Evolutionary conservation across 2,329 filamentous ascomycete genomes (phyloP), one percentile per base, ranked within the genome.

Genomic region (Hymenoscyphus salicellus): DNA sequence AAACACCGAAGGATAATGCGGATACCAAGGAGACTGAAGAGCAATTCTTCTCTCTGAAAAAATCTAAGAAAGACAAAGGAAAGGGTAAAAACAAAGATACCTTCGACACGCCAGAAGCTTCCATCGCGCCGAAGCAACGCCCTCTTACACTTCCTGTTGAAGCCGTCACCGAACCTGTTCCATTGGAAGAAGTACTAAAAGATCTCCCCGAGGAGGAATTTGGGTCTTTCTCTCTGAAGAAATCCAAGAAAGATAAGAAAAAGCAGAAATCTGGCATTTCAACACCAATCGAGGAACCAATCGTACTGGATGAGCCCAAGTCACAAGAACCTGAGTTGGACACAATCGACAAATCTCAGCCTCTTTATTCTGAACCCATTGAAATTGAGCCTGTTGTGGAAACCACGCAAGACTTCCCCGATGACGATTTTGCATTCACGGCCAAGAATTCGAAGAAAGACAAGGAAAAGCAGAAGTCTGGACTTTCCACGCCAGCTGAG

Each of bases 241-340:
- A 65, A n/a, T 69, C 64, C 16, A 66, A 65, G 36, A 72, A 70
- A 60, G 69, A 67, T 30, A 70, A 69, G 64, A 70, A 72, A 58
- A 67, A 67, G 55, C 65, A 67, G 23, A 62, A 68, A 33, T 69
- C 66, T 41, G 59, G 58, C n/a, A 23, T 69, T 17, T 66, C 66
- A 17, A 65, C 63, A 38, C 66, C 66, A 52, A 28, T 65, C 32
- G 65, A 68, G 23, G 60, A 62, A 14, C 20, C 36, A 17, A 46
- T 46, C 14, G 23, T 33, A 52, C 5, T 20, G 8, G 23, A n/a
- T 30, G 32, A 52, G 28, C 57, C n/a, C 33, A n/a, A 58, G 46
- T 30, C 59, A 33, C 52, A 52, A 38, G 46, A 62, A 5, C 23
- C n/a, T 11, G 55, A 36, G 6, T 20, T 46, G 5, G 26, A 60